A percentile compares a stretch with the other conserved stretches of the same genome.
Conservation (phyloP, 208 protist species). For the Wallacemonas sp. region DNA sequence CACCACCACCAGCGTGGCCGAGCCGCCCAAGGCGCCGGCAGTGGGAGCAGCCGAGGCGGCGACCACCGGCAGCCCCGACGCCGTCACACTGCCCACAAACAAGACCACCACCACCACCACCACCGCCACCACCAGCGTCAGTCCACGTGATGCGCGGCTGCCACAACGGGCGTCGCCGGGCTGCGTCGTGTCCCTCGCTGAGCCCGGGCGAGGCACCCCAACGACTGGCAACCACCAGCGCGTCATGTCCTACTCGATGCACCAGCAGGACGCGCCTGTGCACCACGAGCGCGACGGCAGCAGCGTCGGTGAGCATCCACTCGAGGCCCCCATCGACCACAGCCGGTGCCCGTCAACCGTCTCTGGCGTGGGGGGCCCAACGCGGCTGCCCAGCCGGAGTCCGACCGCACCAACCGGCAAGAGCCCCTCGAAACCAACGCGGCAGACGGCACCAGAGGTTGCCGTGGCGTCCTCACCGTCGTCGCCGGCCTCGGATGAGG, state of each 20-base stretch:
- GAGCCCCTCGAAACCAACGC: not conserved
- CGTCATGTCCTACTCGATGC: slow-evolving; percentile 3
- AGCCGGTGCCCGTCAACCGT: slow-evolving; percentile 5
- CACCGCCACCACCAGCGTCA: not conserved
- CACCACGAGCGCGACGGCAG: not conserved
- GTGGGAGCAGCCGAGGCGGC: not conserved
- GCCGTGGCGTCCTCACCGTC: too few species aligned
- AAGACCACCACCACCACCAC: not conserved
- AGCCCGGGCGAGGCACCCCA: not conserved
- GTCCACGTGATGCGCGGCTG: not conserved
- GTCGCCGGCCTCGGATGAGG: too few species aligned
- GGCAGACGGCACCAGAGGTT: not conserved
- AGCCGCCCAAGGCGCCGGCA: not conserved
- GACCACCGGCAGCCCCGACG: not conserved
- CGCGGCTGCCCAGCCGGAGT: slow-evolving; percentile 3
- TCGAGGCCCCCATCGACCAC: not conserved
- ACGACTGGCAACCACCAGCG: not conserved
- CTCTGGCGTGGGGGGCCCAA: not conserved
- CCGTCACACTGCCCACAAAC: not conserved
- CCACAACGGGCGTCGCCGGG: slow-evolving; percentile 6
- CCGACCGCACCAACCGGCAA: not conserved
- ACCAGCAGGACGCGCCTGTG: not conserved
- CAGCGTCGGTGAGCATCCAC: not conserved
- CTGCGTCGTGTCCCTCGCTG: slow-evolving; percentile 8
- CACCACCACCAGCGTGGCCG: not conserved